Base-by-base conservation (phyloP, 306 rosid species). In the Delonix regia region DNA sequence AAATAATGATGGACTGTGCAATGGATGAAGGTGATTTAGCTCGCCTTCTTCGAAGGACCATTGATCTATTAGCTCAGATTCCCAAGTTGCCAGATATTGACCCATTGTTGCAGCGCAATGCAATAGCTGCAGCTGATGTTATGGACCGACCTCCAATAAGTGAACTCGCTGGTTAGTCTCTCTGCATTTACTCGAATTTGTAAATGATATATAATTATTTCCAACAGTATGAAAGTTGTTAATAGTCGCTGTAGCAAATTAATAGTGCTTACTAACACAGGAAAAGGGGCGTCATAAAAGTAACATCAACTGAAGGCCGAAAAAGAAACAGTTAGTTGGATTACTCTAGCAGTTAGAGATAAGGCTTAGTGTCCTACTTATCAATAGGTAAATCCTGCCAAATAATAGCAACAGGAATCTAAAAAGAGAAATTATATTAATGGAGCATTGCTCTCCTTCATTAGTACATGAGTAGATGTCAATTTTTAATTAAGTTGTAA, bases 21-120 rank as follows among this genome's bases (percentile, higher is more conserved):
- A 92, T 95, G 98, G 99, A 95, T 44, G 98, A 95, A 62, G 99
- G 99, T 6, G 99, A 95, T 82, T 85, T 95, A 34, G 97, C 99
- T 39, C 97, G 99, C 14, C 99, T 95, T 77, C 86, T 95, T 30
- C 86, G 99, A 41, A 81, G 97, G 48, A 92, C 97, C 14, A 90
- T 92, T 33, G 99, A 95, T 85, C 78, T 95, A 13, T 86, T 95
- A 67, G 98, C 88, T 78, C 99, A 95, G 80, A 92, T 95, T 73
- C 99, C 99, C 0, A 95, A 95, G 78, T 80, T 92, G 87, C 90
- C 98, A 10, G 98, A 91, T 76, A 86, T 91, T 68, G 98, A 92
- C 67, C 91, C 93, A 3, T 56, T 85, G 73, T 79, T 95, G 86
- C 92, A 89, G 76, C 88, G 80, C 53, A 90, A 89, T 83, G 99